phyloP scores from a whole-genome alignment of 352 stramenopile species.

The Peronospora tabacina region DNA sequence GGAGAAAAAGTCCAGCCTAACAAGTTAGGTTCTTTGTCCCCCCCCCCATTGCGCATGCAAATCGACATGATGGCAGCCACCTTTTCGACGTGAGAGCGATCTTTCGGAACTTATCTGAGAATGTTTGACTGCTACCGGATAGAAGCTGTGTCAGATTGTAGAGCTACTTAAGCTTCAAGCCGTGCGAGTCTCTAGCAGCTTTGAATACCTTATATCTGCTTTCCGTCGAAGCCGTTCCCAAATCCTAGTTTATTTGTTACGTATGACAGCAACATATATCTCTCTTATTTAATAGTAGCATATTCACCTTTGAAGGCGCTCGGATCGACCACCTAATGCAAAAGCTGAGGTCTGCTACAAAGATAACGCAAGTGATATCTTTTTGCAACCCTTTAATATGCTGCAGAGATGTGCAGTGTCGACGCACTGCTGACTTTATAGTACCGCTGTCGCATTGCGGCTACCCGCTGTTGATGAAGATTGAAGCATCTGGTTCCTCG shows the following conservation, averaged over 20 bases:
- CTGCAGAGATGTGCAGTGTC: conserved; percentile 19
- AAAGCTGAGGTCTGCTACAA: conserved; percentile 36
- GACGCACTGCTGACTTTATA: conserved; percentile 6
- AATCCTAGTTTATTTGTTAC: conserved; percentile 96
- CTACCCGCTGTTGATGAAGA: conserved; percentile 6
- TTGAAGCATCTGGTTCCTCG: conserved; percentile 16
- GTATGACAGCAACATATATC: conserved; percentile 63
- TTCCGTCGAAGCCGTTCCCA: conserved; percentile 92
- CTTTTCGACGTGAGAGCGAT: conserved; percentile 1
- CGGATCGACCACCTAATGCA: conserved; percentile 36
- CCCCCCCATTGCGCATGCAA: conserved; percentile 13
- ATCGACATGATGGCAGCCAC: conserved; percentile 1
- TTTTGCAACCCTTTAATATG: conserved; percentile 48
- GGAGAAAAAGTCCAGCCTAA: too few species aligned
- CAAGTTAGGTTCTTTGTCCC: too few species aligned
- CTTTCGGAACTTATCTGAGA: conserved; percentile 48
- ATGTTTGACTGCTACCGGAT: conserved; percentile 72
- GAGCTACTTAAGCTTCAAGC: conserved; percentile 89
- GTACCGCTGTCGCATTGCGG: conserved; percentile 4
- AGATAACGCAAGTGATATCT: neutral
- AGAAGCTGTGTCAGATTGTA: conserved; percentile 94
- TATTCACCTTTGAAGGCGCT: conserved; percentile 28
- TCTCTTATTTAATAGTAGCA: neutral
- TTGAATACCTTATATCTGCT: conserved; percentile 89
- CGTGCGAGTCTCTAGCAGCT: conserved; percentile 86